These are phyloP conservation scores for Quercus variabilis DNA, from an alignment of 306 rosid genomes.

Conservation along the genomic window DNA sequence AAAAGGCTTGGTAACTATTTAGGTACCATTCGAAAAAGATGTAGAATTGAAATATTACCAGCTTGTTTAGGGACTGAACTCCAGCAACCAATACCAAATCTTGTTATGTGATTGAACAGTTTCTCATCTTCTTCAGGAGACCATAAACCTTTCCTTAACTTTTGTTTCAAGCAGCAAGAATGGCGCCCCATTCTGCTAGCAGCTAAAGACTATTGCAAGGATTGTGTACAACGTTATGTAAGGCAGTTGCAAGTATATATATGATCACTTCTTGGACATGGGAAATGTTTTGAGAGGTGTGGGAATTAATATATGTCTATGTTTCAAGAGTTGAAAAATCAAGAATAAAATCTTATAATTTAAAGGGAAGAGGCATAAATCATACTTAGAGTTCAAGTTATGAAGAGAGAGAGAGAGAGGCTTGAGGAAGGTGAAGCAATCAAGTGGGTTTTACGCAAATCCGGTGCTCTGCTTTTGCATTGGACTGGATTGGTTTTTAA, in stretches of 20 bases:
- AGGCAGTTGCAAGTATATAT: neutral
- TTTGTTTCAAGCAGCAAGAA: slow-evolving; percentile 77
- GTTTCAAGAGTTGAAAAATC: slow-evolving; percentile 32
- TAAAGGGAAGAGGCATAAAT: slow-evolving; percentile 43
- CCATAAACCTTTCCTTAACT: slow-evolving; percentile 87
- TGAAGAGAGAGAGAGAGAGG: slow-evolving; percentile 21
- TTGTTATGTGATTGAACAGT: slow-evolving; percentile 81
- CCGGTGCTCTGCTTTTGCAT: slow-evolving; percentile 58
- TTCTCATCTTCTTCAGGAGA: slow-evolving; percentile 97
- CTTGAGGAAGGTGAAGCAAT: slow-evolving; percentile 68
- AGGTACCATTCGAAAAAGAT: neutral
- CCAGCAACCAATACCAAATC: slow-evolving; percentile 95
- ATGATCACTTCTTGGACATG: slow-evolving; percentile 23
- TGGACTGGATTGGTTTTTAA: slow-evolving; percentile 79
- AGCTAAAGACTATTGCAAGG: neutral
- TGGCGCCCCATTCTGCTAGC: slow-evolving; percentile 69
- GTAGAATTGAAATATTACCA: slow-evolving; percentile 30
- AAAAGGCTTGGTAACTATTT: neutral
- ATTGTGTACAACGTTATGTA: slow-evolving; percentile 25
- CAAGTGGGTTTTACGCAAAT: slow-evolving; percentile 97
- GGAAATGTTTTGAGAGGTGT: slow-evolving; percentile 13
- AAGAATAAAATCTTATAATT: slow-evolving; percentile 48
- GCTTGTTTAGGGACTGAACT: slow-evolving; percentile 94
- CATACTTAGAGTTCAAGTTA: slow-evolving; percentile 90
- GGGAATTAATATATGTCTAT: slow-evolving; percentile 34